These are phyloP conservation scores for Petunia axillaris DNA, from an alignment of 257 asterid genomes.

Conservation along the genomic window DNA sequence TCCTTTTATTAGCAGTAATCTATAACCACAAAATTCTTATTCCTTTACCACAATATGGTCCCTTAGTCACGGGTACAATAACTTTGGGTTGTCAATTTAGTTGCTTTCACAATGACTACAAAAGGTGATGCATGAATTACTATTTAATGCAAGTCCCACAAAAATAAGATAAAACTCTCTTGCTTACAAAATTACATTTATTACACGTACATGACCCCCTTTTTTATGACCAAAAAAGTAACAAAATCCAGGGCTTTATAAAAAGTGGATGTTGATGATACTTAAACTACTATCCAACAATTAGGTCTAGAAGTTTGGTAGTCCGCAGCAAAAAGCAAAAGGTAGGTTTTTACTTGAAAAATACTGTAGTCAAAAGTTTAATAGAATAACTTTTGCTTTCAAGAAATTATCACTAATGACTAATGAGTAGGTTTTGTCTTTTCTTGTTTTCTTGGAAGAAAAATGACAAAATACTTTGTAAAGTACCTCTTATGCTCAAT, in stretches of 20 bases:
- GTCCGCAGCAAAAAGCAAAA: not conserved
- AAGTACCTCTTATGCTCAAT: not conserved
- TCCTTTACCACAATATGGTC: not conserved
- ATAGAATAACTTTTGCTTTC: conserved; percentile 14
- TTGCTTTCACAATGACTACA: conserved; percentile 21
- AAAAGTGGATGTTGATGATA: conserved; percentile 14
- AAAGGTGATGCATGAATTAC: conserved; percentile 5
- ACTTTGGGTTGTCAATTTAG: conserved; percentile 10
- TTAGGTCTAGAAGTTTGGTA: not conserved
- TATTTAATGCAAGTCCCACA: conserved; percentile 12
- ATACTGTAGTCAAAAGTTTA: not conserved
- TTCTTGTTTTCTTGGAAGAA: not conserved
- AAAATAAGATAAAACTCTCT: not conserved
- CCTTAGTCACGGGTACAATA: conserved; percentile 24
- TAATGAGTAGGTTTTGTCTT: not conserved
- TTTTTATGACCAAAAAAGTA: conserved; percentile 6
- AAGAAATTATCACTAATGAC: not conserved
- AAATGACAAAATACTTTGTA: not conserved
- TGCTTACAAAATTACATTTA: conserved; percentile 11
- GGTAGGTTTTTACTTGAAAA: not conserved
- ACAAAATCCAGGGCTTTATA: not conserved
- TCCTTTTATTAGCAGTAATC: not conserved
- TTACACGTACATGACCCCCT: not conserved
- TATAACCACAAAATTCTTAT: not conserved
- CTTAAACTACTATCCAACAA: not conserved